Evolutionary conservation across 257 asterid species (phyloP).

Genomic region (Forsythia viridissima): DNA sequence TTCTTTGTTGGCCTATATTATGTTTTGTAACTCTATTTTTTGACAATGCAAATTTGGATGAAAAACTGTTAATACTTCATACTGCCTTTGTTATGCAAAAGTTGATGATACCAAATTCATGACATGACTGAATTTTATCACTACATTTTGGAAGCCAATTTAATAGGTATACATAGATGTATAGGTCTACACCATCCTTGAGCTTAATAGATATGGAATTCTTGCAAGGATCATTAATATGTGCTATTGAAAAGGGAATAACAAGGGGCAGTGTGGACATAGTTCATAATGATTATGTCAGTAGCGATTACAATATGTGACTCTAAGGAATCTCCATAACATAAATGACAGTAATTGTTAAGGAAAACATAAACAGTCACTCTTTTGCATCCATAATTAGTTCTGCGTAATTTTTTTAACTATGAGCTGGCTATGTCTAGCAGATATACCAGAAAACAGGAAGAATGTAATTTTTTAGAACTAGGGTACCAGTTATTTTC

Average conservation of each 20-base stretch:
- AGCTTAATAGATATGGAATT: too few relatives aligned
- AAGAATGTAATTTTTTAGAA: neutral
- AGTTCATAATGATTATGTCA: neutral
- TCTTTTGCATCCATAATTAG: neutral
- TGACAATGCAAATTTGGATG: neutral
- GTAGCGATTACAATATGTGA: neutral
- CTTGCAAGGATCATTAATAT: neutral
- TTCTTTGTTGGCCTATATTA: neutral
- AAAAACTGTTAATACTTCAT: neutral
- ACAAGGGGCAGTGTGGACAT: neutral
- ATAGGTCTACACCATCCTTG: neutral
- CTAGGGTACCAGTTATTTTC: neutral
- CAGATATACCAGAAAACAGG: neutral
- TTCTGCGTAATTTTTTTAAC: neutral
- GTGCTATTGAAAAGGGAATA: neutral
- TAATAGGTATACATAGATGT: neutral
- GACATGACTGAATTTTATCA: neutral
- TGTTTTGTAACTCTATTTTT: neutral
- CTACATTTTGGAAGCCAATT: neutral
- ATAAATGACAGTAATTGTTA: neutral
- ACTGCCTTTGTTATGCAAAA: neutral
- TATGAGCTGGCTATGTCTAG: neutral
- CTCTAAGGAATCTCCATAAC: neutral
- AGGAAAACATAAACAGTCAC: neutral
- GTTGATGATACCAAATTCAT: neutral